These are phyloP conservation scores for Ustilaginoidea virens DNA, from an alignment of 2,329 filamentous ascomycete species.

Conservation along the genomic window DNA sequence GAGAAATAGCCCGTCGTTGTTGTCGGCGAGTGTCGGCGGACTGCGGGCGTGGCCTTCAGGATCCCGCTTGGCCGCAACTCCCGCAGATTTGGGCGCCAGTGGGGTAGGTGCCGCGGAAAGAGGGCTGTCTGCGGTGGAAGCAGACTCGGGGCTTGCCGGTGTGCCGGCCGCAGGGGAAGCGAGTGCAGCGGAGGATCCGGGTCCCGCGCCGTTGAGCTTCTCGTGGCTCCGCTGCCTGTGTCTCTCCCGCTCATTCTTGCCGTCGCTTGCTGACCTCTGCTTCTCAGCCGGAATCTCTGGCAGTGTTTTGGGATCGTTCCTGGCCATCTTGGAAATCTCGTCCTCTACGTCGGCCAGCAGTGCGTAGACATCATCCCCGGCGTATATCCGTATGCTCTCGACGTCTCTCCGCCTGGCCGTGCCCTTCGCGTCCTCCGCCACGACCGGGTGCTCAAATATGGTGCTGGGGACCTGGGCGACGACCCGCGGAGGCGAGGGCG, in stretches of 20 bases:
- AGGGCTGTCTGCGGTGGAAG: not conserved
- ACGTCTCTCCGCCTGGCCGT: constrained; percentile 25
- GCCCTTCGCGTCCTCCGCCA: constrained; percentile 23
- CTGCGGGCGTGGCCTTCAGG: not conserved
- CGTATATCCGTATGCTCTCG: constrained; percentile 54
- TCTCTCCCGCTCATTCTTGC: constrained; percentile 13
- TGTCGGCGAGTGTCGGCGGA: not conserved
- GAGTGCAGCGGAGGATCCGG: constrained; percentile 5
- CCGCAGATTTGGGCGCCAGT: not conserved
- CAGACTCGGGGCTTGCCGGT: constrained; percentile 3
- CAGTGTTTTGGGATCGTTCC: constrained; percentile 1
- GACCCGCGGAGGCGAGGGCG: constrained; percentile 34
- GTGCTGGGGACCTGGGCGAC: constrained; percentile 39
- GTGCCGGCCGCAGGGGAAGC: constrained; percentile 4
- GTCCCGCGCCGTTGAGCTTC: constrained; percentile 29
- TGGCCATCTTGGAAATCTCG: constrained; percentile 22
- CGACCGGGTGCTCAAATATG: constrained; percentile 34
- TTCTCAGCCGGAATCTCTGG: not conserved
- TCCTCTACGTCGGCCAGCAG: constrained; percentile 51
- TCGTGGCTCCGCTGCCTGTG: constrained; percentile 37
- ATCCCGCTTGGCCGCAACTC: not conserved
- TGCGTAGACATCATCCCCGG: constrained; percentile 50
- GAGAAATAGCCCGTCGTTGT: constrained; percentile 24
- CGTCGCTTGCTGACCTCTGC: not conserved
- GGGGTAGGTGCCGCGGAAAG: no score